Conservation (phyloP, 2,329 filamentous ascomycete species). For the Chalaropsis thielavioides region DNA sequence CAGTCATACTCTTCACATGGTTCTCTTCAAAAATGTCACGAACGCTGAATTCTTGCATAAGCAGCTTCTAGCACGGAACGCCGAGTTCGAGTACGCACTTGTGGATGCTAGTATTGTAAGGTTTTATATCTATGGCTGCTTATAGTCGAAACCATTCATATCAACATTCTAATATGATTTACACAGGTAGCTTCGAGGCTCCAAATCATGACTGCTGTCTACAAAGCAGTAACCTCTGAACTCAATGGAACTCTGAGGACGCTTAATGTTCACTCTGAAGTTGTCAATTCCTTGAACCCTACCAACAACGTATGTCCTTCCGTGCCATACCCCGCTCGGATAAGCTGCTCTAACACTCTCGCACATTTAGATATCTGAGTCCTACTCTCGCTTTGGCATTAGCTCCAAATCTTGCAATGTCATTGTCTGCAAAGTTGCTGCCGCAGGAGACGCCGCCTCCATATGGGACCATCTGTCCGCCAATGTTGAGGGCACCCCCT, state of each 20-base stretch:
- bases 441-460: slow-evolving; percentile 26
- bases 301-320: slow-evolving; percentile 56
- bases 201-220: slow-evolving; percentile 62
- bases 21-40: slow-evolving; percentile 58
- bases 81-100: slow-evolving; percentile 83
- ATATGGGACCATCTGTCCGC: slow-evolving; percentile 45
- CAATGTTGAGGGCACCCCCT: slow-evolving; percentile 46
- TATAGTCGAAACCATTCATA: not conserved
- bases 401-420: slow-evolving; percentile 53
- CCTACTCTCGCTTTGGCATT: slow-evolving; percentile 80
- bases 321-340: not conserved
- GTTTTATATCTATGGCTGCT: not conserved
- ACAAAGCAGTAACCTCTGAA: slow-evolving; percentile 58
- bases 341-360: slow-evolving; percentile 5
- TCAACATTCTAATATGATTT: not conserved
- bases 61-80: slow-evolving; percentile 73
- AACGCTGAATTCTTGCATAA: slow-evolving; percentile 68
- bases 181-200: slow-evolving; percentile 42
- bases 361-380: slow-evolving; percentile 60
- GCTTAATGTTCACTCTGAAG: slow-evolving; percentile 77
- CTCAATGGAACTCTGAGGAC: slow-evolving; percentile 52
- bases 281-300: slow-evolving; percentile 63
- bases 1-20: slow-evolving; percentile 53
- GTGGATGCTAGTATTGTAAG: slow-evolving; percentile 69
- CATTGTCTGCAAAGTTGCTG: slow-evolving; percentile 67